phyloP scores from a whole-genome alignment of 78 protist genomes.

The Chrysochromulina tobinii region DNA sequence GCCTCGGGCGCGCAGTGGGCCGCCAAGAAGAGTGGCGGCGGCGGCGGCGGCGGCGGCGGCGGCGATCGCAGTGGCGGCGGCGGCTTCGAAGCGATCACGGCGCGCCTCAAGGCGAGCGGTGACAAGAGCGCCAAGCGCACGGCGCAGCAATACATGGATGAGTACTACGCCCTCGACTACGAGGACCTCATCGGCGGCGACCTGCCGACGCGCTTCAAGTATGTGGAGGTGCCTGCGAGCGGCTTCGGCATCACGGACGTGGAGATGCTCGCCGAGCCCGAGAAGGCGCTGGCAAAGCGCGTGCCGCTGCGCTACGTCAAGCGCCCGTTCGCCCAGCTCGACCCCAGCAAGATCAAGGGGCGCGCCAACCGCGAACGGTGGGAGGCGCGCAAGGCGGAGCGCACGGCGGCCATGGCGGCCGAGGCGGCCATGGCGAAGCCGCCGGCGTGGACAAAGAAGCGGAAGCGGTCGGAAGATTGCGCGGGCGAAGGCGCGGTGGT shows the following conservation, averaged over 20 bases:
- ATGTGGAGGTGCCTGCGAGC: not conserved
- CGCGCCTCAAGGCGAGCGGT: too few species aligned
- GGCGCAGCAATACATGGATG: not conserved
- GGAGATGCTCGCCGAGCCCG: not conserved
- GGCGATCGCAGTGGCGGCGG: too few species aligned
- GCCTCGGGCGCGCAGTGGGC: too few species aligned
- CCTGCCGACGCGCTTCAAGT: not conserved
- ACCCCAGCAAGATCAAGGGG: not conserved
- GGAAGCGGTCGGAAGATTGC: too few species aligned
- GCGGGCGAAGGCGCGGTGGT: too few species aligned
- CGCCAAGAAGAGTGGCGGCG: too few species aligned
- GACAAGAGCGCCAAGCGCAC: not conserved
- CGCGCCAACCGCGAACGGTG: not conserved
- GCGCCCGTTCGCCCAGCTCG: not conserved
- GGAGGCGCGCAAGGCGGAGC: not conserved
- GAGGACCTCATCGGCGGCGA: not conserved
- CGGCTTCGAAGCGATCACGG: too few species aligned
- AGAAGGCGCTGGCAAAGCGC: not conserved
- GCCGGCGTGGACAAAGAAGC: too few species aligned
- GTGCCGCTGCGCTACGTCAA: not conserved
- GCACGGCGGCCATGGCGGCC: too few species aligned
- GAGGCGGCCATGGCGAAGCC: too few species aligned
- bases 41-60: too few species aligned
- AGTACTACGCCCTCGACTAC: constrained; percentile 17
- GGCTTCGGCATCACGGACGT: not conserved